A percentile compares a stretch with the other conserved stretches of the same genome.
Evolutionary conservation across 1,284 basidiomycete species (phyloP).

Genomic region (Boletus calvinii): DNA sequence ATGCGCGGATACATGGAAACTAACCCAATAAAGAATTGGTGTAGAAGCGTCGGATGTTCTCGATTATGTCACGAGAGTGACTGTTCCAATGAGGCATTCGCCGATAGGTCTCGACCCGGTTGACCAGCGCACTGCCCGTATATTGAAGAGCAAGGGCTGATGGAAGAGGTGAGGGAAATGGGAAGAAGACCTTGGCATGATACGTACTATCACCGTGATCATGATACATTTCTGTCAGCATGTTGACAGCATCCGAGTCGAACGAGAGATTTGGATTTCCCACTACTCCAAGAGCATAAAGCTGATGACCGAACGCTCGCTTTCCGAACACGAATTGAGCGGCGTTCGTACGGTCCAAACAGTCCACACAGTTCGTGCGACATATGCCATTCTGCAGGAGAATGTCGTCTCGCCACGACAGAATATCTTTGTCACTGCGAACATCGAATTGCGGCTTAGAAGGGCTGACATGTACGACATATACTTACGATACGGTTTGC

Average conservation of each 20-base stretch:
- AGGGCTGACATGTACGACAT: neutral
- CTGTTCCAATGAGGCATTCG: constrained; percentile 97
- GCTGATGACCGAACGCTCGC: constrained; percentile 91
- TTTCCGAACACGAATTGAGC: constrained; percentile 99
- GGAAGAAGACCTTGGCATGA: neutral
- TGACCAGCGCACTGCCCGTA: constrained; percentile 94
- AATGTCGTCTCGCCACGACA: constrained; percentile 62
- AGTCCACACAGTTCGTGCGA: constrained; percentile 93
- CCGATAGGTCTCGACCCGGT: constrained; percentile 95
- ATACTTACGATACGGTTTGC: constrained; percentile 44
- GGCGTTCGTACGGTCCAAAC: constrained; percentile 95
- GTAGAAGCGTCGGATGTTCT: constrained; percentile 95
- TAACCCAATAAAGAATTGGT: constrained; percentile 89
- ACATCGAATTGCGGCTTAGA: neutral
- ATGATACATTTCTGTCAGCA: constrained; percentile 99
- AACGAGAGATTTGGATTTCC: constrained; percentile 84
- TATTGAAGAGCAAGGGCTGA: constrained; percentile 94
- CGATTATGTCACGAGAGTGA: constrained; percentile 96
- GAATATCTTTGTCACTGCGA: constrained; percentile 18
- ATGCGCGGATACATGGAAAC: neutral
- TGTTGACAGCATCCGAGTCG: constrained; percentile 94
- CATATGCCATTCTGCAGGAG: constrained; percentile 90
- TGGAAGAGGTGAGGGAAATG: constrained; percentile 3
- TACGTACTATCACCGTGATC: constrained; percentile 89
- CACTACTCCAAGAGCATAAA: constrained; percentile 91